A percentile compares a stretch with the other conserved stretches of the same genome.
These are phyloP conservation scores for Ascocoryne sarcoides DNA, from an alignment of 2,329 filamentous ascomycete genomes.

Conservation along the genomic window DNA sequence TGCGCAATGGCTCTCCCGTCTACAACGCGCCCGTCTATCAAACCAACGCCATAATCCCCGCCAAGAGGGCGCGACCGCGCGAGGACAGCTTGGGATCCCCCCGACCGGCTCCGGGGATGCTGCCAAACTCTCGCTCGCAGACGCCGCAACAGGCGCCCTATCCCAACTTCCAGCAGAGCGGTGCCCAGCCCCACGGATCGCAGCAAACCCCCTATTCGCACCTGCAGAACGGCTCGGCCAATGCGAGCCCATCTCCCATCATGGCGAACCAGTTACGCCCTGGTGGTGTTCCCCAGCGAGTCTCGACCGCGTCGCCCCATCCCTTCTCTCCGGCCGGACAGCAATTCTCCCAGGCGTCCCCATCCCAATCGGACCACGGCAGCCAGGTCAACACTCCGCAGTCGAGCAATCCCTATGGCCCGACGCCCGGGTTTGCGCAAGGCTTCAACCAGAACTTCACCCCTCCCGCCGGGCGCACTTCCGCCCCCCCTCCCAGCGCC, in stretches of 20 bases:
- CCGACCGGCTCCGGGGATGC: slow-evolving; percentile 61
- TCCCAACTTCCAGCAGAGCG: slow-evolving; percentile 58
- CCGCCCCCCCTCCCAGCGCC: slow-evolving; percentile 46
- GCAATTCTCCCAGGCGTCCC: slow-evolving; percentile 68
- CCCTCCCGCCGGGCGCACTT: slow-evolving; percentile 44
- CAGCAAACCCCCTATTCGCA: slow-evolving; percentile 71
- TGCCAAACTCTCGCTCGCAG: slow-evolving; percentile 80
- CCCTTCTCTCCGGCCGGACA: slow-evolving; percentile 73
- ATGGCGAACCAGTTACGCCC: slow-evolving; percentile 73
- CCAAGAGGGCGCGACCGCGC: slow-evolving; percentile 72
- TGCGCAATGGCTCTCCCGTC: slow-evolving; percentile 73
- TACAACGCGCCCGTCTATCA: slow-evolving; percentile 74
- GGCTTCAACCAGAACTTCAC: slow-evolving; percentile 52
- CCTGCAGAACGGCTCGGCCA: slow-evolving; percentile 71
- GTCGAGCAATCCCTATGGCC: slow-evolving; percentile 56
- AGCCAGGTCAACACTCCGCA: slow-evolving; percentile 61
- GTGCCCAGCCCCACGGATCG: slow-evolving; percentile 46
- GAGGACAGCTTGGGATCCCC: slow-evolving; percentile 84
- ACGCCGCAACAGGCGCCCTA: slow-evolving; percentile 76
- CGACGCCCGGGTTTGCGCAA: slow-evolving; percentile 46
- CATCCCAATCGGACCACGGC: slow-evolving; percentile 64
- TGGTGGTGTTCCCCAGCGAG: slow-evolving; percentile 65
- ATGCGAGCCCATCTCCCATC: slow-evolving; percentile 86
- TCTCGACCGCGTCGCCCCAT: slow-evolving; percentile 87
- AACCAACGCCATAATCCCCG: slow-evolving; percentile 78